Percentiles rank a stretch among this genome's conserved stretches.
Evolutionary conservation across 1,139 yeast genomes (phyloP).

Genomic region (Hansenula lynferdii): DNA sequence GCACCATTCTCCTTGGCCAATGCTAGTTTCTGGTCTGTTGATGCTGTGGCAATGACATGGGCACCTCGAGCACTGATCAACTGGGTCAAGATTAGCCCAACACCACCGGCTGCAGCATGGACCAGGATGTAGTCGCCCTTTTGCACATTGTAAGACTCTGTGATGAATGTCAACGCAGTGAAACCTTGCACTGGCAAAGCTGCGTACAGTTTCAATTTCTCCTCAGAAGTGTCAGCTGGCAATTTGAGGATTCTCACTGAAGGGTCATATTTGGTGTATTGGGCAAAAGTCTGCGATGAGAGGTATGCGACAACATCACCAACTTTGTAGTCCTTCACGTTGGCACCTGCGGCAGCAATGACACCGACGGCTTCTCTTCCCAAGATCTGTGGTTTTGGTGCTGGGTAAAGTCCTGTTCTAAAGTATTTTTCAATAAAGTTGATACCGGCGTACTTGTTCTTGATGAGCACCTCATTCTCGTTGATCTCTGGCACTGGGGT

Average conservation of each 20-base stretch:
- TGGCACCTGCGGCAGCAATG: constrained; percentile 61
- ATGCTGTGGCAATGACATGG: constrained; percentile 78
- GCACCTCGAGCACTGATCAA: constrained; percentile 61
- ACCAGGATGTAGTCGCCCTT: constrained; percentile 67
- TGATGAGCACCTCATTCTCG: constrained; percentile 56
- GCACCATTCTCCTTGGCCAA: constrained; percentile 72
- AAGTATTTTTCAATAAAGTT: constrained; percentile 82
- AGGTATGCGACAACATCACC: constrained; percentile 74
- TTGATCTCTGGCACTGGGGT: constrained; percentile 54
- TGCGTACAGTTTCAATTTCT: constrained; percentile 48
- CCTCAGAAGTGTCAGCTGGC: constrained; percentile 41
- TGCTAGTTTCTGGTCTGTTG: constrained; percentile 60
- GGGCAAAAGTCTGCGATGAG: constrained; percentile 55
- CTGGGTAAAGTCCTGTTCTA: constrained; percentile 70
- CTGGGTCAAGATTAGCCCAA: constrained; percentile 68
- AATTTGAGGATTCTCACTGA: constrained; percentile 39
- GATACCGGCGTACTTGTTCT: constrained; percentile 71
- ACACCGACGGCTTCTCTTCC: constrained; percentile 88
- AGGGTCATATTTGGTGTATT: constrained; percentile 51
- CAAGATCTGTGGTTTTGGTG: constrained; percentile 51
- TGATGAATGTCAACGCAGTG: constrained; percentile 68
- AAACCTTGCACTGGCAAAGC: constrained; percentile 66
- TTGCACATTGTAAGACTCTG: constrained; percentile 62
- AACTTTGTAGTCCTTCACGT: constrained; percentile 49
- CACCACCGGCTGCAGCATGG: constrained; percentile 97